These are phyloP conservation scores for Chrysoporthe austroafricana DNA, from an alignment of 2,329 filamentous ascomycete species.

Conservation along the genomic window DNA sequence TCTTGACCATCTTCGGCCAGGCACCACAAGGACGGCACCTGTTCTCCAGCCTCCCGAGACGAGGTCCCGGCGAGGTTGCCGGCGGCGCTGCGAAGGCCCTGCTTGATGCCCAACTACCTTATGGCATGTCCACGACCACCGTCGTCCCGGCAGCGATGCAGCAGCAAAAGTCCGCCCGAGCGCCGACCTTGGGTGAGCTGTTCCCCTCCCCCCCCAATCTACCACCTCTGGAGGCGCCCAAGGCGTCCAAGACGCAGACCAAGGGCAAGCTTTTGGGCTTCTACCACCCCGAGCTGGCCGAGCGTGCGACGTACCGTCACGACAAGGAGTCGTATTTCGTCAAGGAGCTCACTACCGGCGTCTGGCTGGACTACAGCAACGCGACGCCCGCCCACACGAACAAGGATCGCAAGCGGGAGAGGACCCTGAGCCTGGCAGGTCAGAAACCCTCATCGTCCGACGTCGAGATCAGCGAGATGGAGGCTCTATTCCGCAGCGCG, in stretches of 20 bases:
- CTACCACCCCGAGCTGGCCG: slow-evolving; percentile 45
- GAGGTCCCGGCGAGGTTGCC: slow-evolving; percentile 37
- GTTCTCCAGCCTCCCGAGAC: slow-evolving; percentile 80
- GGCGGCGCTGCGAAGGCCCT: slow-evolving; percentile 48
- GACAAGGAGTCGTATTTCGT: slow-evolving; percentile 63
- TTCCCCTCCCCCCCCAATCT: slow-evolving; percentile 71
- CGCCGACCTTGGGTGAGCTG: slow-evolving; percentile 71
- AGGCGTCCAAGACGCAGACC: slow-evolving; percentile 70
- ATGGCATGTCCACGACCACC: slow-evolving; percentile 72
- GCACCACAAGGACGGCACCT: slow-evolving; percentile 76
- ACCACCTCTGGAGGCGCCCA: slow-evolving; percentile 70
- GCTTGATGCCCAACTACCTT: slow-evolving; percentile 70
- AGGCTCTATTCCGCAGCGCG: slow-evolving; percentile 74
- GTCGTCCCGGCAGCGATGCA: slow-evolving; percentile 54
- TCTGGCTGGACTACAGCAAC: slow-evolving; percentile 73
- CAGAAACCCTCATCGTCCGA: slow-evolving; percentile 60
- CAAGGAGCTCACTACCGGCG: slow-evolving; percentile 66
- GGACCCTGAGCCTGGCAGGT: slow-evolving; percentile 68
- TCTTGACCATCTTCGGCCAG: slow-evolving; percentile 78
- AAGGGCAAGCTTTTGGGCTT: slow-evolving; percentile 54
- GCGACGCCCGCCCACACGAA: slow-evolving; percentile 58
- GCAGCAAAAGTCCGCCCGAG: slow-evolving; percentile 56
- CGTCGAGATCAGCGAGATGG: slow-evolving; percentile 68
- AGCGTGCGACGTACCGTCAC: slow-evolving; percentile 57
- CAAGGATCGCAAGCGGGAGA: slow-evolving; percentile 70